Conservation (phyloP, 23 red algal species). For the Agarophyton chilense region DNA sequence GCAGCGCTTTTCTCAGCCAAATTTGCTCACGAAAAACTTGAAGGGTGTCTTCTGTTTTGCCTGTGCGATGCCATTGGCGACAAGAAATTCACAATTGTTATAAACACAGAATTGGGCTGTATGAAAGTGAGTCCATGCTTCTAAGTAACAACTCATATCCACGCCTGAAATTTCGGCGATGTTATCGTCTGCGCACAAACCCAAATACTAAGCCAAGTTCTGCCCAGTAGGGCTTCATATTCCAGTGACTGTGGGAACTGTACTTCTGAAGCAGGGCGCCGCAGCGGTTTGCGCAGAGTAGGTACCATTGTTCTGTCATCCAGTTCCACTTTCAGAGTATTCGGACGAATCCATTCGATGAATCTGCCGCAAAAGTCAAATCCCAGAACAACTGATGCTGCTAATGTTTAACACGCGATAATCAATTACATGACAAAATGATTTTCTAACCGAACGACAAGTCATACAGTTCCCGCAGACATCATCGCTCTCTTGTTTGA, state of each 20-base stretch:
- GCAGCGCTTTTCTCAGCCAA: neutral
- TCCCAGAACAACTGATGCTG: slow-evolving; percentile 27
- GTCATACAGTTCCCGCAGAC: neutral
- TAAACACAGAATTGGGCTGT: neutral
- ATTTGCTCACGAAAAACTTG: neutral
- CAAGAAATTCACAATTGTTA: neutral
- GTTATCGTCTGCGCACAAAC: neutral
- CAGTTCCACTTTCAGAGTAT: neutral
- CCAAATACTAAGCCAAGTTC: neutral
- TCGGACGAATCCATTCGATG: neutral
- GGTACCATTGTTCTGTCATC: neutral
- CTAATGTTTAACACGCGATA: slow-evolving; percentile 8
- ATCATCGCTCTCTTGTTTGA: slow-evolving; percentile 1
- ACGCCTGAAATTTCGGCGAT: neutral
- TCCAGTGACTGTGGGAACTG: neutral
- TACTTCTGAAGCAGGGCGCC: neutral
- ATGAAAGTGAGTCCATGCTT: neutral
- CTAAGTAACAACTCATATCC: neutral
- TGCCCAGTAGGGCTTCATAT: neutral
- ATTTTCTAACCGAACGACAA: neutral
- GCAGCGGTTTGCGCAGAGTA: neutral
- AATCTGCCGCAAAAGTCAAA: slow-evolving; percentile 11
- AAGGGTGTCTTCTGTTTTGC: neutral
- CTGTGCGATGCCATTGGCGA: neutral
- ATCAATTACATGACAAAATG: neutral